Percentiles rank a stretch among this genome's conserved stretches.
These are phyloP conservation scores for Schoenoplectus tabernaemontani DNA, from an alignment of 202 grass and related monocot genomes.

Conservation along the genomic window DNA sequence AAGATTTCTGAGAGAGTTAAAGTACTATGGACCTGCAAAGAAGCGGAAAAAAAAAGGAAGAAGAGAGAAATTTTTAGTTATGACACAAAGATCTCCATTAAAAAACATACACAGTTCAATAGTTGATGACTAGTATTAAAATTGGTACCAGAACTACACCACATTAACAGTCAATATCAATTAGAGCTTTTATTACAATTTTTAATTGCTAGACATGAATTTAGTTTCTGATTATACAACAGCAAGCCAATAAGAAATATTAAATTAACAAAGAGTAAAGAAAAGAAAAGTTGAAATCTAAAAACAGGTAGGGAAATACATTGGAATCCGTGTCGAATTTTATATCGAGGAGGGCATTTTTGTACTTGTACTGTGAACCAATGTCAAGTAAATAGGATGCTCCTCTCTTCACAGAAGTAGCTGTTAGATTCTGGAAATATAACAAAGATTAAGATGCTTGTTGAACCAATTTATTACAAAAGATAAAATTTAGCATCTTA, in stretches of 20 bases:
- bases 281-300: not conserved
- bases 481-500: not conserved
- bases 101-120: not conserved
- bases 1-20: conserved; percentile 64
- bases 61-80: not conserved
- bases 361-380: conserved; percentile 80
- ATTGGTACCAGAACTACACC: not conserved
- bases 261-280: conserved; percentile 19
- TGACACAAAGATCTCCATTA: not conserved
- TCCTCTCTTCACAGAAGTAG: conserved; percentile 89
- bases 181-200: not conserved
- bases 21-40: conserved; percentile 51
- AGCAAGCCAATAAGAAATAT: not conserved
- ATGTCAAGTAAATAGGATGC: conserved; percentile 75
- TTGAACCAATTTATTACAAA: no score
- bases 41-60: not conserved
- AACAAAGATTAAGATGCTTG: conserved; percentile 8
- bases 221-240: not conserved
- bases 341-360: conserved; percentile 56
- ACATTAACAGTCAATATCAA: not conserved
- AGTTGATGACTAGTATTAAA: not conserved
- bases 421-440: conserved; percentile 50
- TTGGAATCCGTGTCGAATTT: conserved; percentile 94
- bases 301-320: conserved; percentile 32
- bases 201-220: not conserved